Evolutionary conservation across 2,329 filamentous ascomycete species (phyloP), one percentile per base, ranked within the genome.

Genomic region (Rhynchosporium graminicola): DNA sequence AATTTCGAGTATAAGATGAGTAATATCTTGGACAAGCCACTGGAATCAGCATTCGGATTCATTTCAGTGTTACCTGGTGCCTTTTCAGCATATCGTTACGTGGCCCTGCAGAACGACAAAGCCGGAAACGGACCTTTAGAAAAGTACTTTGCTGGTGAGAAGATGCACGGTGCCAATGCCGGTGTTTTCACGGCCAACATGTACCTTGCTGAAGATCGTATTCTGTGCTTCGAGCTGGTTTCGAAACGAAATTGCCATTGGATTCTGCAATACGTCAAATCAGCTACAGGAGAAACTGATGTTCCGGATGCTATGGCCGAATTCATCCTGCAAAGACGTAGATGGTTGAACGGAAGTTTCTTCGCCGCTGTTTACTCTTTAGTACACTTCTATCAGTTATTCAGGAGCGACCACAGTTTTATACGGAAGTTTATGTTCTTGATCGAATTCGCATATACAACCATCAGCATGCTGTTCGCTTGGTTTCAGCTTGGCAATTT

Each of bases 1-100:
- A 99, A 99, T 74, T 99, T 99, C 71, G 95, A 99, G 80, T 99
- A 99, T 83, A 99, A 99, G 83, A 97, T 99, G 90, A 97, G 92
- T 76, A 99, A 99, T 74, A 99, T 99, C 74, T 83, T 99, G 50
- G 95, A 99, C 76, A 99, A 99, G 79, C 95, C 95, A 2, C 80
- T 99, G 46, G 95, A 99, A 75, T 98, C 94, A 3, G 91, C 94
- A 0, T 99, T 99, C 76, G 95, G 95, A 52, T 99, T 98, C 79
- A 98, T 99, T 74, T 92, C 91, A 50, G 95, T 99, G 72, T 82
- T 99, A 73, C 95, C 95, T 0, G 95, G 95, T 80, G 95, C 95
- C 62, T 97, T 99, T 77, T 98, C 94, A n/a, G 95, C 95, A 26
- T 99, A 99, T 76, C 89, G 95, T 45, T 99, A 91, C 75, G 84